Evolutionary conservation across 768 basidiomycete species (phyloP).

Genomic region (Multifurca ochricompacta): DNA sequence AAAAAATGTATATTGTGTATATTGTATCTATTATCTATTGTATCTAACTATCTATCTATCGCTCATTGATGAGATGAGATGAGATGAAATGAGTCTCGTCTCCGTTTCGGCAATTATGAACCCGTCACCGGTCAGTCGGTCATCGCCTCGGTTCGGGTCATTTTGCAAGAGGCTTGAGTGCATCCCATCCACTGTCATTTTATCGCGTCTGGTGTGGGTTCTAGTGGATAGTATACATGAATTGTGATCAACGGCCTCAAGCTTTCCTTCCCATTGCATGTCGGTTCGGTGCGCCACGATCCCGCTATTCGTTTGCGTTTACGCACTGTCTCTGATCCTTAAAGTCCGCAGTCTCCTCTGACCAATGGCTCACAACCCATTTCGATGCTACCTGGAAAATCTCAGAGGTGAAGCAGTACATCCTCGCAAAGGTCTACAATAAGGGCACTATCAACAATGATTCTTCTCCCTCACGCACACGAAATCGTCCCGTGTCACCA

Average conservation of each 20-base stretch:
- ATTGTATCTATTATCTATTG: no score
- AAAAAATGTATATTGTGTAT: no score
- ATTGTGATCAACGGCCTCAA: background rate
- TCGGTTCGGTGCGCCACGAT: slow-evolving; percentile 44
- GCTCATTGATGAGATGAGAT: no score
- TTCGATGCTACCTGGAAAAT: slow-evolving; percentile 54
- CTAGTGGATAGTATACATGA: no score
- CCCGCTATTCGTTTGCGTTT: background rate
- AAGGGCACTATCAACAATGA: slow-evolving; percentile 18
- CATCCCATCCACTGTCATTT: background rate
- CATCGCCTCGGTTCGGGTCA: no score
- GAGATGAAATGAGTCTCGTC: no score
- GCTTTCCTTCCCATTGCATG: slow-evolving; percentile 41
- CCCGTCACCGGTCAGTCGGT: background rate
- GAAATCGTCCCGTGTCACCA: slow-evolving; percentile 48
- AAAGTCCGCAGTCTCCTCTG: slow-evolving; percentile 43
- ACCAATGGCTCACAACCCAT: slow-evolving; percentile 74
- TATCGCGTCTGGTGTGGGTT: no score
- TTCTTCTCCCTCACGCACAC: slow-evolving; percentile 27
- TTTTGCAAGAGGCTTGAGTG: background rate
- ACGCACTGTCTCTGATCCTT: background rate
- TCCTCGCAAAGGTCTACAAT: slow-evolving; percentile 50
- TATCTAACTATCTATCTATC: no score
- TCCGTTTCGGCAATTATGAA: no score
- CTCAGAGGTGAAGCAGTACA: slow-evolving; percentile 52